Conservation (phyloP, 805 yeast species). For the Spencermartinsiella europaea region DNA sequence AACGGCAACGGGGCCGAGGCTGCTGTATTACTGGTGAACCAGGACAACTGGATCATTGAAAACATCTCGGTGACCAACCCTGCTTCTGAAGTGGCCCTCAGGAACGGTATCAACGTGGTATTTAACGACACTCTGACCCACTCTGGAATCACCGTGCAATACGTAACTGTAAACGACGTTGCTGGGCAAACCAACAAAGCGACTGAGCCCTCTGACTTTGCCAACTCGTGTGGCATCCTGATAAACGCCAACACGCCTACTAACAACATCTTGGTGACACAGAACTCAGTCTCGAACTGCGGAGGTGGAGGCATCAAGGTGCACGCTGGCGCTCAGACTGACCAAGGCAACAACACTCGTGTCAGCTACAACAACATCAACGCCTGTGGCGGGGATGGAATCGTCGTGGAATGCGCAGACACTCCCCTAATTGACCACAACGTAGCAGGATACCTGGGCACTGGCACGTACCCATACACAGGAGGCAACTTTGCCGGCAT, state of each 20-base stretch:
- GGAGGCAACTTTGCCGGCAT: slow-evolving; percentile 7
- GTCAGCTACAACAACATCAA: background rate
- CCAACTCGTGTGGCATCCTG: background rate
- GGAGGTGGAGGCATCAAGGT: slow-evolving; percentile 5
- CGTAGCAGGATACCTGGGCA: background rate
- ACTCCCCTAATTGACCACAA: slow-evolving; percentile 4
- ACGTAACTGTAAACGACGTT: slow-evolving; percentile 2
- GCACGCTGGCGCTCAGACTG: background rate
- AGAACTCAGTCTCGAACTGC: background rate
- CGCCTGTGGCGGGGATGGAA: slow-evolving; percentile 5
- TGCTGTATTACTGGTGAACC: background rate
- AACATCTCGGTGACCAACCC: slow-evolving; percentile 3
- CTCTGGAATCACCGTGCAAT: background rate
- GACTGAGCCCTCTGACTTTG: background rate
- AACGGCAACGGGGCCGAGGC: slow-evolving; percentile 1
- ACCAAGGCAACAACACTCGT: background rate
- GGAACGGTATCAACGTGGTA: background rate
- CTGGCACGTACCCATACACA: slow-evolving; percentile 6
- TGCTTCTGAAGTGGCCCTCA: background rate
- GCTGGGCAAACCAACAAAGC: slow-evolving; percentile 6
- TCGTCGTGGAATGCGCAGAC: background rate
- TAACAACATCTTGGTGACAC: background rate
- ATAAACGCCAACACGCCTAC: background rate
- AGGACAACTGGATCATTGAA: slow-evolving; percentile 3
- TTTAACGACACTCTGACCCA: background rate